These are phyloP conservation scores for Melaleuca alternifolia DNA, from an alignment of 345 rosid species.

Conservation along the genomic window DNA sequence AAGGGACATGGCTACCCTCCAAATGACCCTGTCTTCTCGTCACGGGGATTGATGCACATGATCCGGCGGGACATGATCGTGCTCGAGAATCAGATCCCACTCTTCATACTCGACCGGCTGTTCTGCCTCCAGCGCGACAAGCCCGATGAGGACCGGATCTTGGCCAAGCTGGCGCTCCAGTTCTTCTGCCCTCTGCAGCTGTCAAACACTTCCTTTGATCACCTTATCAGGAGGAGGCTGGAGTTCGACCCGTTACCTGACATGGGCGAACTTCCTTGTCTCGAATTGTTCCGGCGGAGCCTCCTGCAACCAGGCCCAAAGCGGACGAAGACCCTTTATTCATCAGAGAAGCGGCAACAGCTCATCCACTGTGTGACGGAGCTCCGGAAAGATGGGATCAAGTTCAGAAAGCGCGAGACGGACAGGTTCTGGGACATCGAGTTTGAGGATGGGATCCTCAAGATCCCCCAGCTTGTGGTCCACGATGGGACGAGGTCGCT, in stretches of 20 bases:
- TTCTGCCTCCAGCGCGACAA: conserved; percentile 45
- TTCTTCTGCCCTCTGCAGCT: conserved; percentile 78
- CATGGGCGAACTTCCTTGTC: conserved; percentile 62
- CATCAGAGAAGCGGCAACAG: conserved; percentile 53
- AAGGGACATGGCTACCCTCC: conserved; percentile 43
- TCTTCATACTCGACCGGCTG: conserved; percentile 52
- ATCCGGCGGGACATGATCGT: conserved; percentile 81
- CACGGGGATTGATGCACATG: conserved; percentile 78
- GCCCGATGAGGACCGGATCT: conserved; percentile 39
- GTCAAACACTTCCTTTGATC: conserved; percentile 17
- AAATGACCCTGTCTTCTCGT: conserved; percentile 69
- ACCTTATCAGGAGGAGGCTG: too few species aligned
- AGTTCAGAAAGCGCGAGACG: conserved; percentile 58
- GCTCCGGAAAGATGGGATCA: conserved; percentile 66
- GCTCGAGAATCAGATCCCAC: conserved; percentile 73
- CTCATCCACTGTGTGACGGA: conserved; percentile 57
- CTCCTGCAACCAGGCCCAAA: conserved; percentile 45
- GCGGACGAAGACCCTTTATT: conserved; percentile 51
- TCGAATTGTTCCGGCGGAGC: conserved; percentile 61
- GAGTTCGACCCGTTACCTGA: conserved; percentile 55
- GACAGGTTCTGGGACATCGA: conserved; percentile 79
- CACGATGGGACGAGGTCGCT: conserved; percentile 88
- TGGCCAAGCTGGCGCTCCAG: conserved; percentile 39
- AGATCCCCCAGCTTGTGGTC: conserved; percentile 60
- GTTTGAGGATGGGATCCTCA: conserved; percentile 59